phyloP scores from a whole-genome alignment of 768 basidiomycete species.

The Boletus sp. region DNA sequence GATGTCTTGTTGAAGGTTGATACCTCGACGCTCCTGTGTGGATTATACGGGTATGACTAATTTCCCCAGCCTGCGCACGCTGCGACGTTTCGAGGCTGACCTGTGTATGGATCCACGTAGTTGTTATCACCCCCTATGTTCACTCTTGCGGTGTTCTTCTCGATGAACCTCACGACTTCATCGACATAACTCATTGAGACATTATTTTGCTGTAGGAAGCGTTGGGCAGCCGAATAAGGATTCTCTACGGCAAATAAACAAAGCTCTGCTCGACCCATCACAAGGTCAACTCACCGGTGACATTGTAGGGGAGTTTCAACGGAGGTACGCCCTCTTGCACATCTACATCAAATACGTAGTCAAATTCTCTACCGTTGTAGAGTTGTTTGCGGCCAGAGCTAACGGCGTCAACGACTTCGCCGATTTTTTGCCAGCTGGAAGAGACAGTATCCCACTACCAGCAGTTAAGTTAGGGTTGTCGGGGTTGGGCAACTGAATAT shows the following conservation, averaged over 20 bases:
- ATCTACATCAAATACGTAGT: conserved; percentile 99
- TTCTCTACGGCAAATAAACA: conserved; percentile 58
- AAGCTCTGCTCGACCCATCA: background rate
- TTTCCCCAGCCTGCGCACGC: background rate
- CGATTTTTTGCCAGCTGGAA: conserved; percentile 85
- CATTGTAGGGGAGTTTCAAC: conserved; percentile 92
- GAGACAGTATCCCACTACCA: conserved; percentile 74
- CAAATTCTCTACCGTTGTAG: conserved; percentile 92
- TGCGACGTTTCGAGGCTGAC: conserved; percentile 33
- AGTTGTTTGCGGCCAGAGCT: conserved; percentile 87
- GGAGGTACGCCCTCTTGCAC: conserved; percentile 90
- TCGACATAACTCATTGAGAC: conserved; percentile 81
- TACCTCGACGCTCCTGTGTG: conserved; percentile 63
- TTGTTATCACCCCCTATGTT: conserved; percentile 59
- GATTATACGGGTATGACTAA: background rate
- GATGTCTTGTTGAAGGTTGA: conserved; percentile 39
- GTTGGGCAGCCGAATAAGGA: conserved; percentile 84
- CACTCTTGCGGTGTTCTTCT: conserved; percentile 83
- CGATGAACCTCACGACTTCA: conserved; percentile 89
- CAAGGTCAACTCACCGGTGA: conserved; percentile 52
- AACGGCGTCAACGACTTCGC: conserved; percentile 93
- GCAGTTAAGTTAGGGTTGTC: background rate
- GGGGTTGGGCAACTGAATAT: background rate
- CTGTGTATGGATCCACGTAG: conserved; percentile 89
- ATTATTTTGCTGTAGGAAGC: conserved; percentile 81